Conservation (phyloP, 805 yeast species). For the Metschnikowia continentalis region DNA sequence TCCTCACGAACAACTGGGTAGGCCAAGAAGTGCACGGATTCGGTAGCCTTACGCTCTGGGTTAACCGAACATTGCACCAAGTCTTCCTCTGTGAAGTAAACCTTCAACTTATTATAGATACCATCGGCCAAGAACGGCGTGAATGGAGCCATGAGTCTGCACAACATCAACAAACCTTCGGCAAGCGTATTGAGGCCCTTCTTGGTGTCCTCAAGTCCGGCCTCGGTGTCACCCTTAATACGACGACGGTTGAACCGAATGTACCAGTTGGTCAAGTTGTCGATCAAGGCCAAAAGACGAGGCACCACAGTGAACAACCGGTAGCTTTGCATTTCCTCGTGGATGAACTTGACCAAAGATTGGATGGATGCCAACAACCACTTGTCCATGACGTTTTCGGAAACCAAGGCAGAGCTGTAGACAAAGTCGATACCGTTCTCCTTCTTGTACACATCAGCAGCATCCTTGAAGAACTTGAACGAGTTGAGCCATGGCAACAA, state of each 20-base stretch:
- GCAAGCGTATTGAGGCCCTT: slow-evolving; percentile 87
- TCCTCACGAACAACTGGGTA: slow-evolving; percentile 83
- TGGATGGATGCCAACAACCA: slow-evolving; percentile 98
- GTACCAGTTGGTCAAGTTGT: slow-evolving; percentile 97
- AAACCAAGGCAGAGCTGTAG: slow-evolving; percentile 59
- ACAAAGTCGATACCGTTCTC: slow-evolving; percentile 64
- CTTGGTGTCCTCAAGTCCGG: slow-evolving; percentile 77
- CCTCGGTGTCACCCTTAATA: slow-evolving; percentile 79
- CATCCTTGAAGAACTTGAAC: slow-evolving; percentile 93
- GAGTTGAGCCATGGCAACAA: slow-evolving; percentile 99
- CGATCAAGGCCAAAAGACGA: slow-evolving; percentile 79
- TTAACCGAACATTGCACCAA: slow-evolving; percentile 41
- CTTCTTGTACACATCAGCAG: slow-evolving; percentile 80
- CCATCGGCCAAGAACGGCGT: slow-evolving; percentile 94
- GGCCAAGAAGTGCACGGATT: slow-evolving; percentile 91
- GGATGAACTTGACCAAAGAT: slow-evolving; percentile 80
- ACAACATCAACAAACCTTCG: slow-evolving; percentile 83
- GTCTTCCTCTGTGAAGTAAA: slow-evolving; percentile 55
- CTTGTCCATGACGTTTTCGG: slow-evolving; percentile 92
- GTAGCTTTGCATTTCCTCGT: slow-evolving; percentile 84
- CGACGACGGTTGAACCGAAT: slow-evolving; percentile 97
- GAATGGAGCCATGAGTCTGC: slow-evolving; percentile 98
- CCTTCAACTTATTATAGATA: slow-evolving; percentile 73
- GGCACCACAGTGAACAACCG: slow-evolving; percentile 96
- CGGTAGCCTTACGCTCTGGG: slow-evolving; percentile 50